A percentile compares a stretch with the other conserved stretches of the same genome.
Conservation (phyloP, 768 basidiomycete genomes). For the Trametes sanguinea region DNA sequence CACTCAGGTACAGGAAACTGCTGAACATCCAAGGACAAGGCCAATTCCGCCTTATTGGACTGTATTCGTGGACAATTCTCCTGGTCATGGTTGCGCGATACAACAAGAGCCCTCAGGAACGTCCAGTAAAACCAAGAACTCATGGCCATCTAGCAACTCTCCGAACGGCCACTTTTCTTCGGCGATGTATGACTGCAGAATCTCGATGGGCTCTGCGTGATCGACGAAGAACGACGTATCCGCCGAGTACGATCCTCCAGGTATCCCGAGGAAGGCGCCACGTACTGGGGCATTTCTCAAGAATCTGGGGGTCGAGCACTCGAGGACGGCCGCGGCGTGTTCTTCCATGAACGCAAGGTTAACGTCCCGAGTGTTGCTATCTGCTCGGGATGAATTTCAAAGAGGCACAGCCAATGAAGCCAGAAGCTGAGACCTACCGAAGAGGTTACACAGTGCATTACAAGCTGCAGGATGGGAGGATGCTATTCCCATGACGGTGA, state of each 20-base stretch:
- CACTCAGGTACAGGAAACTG: too few relatives aligned
- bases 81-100: too few relatives aligned
- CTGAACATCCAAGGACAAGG: too few relatives aligned
- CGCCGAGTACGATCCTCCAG: conserved; percentile 29
- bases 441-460: conserved; percentile 32
- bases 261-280: conserved; percentile 30
- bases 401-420: background rate
- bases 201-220: conserved; percentile 33
- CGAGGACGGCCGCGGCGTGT: conserved; percentile 27
- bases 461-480: conserved; percentile 38
- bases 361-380: conserved; percentile 6
- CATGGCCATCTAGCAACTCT: conserved; percentile 34
- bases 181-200: conserved; percentile 26
- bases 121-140: conserved; percentile 31
- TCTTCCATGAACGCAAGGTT: conserved; percentile 27
- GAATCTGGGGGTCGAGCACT: conserved; percentile 27
- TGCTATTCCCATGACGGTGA: conserved; percentile 34
- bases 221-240: conserved; percentile 38
- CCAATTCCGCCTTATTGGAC: too few relatives aligned
- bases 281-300: conserved; percentile 27
- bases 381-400: background rate
- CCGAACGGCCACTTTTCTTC: conserved; percentile 31
- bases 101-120: background rate
- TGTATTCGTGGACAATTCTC: too few relatives aligned
- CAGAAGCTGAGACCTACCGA: conserved; percentile 21